Evolutionary conservation across 805 yeast species (phyloP).

Genomic region (Saccharomyces eubayanus): DNA sequence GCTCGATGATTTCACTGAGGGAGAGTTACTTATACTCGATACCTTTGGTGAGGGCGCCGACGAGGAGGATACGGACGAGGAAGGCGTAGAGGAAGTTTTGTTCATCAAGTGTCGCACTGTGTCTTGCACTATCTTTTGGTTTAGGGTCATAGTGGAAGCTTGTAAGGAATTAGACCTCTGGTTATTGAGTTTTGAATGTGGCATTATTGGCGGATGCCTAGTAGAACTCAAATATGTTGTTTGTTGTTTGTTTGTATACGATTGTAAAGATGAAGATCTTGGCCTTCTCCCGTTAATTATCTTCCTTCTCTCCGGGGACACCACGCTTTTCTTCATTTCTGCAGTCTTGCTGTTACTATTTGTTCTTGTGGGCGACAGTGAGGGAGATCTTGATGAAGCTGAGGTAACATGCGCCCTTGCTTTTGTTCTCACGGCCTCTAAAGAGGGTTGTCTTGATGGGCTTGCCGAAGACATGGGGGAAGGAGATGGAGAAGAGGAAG

Average conservation of each 20-base stretch:
- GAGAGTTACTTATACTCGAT: neutral
- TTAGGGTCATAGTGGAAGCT: constrained; percentile 17
- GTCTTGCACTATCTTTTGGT: constrained; percentile 24
- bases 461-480: constrained; percentile 8
- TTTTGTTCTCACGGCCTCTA: neutral
- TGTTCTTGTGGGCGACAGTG: neutral
- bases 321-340: neutral
- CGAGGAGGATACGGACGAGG: neutral
- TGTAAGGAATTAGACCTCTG: constrained; percentile 28
- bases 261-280: constrained; percentile 30
- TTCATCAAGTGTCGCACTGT: constrained; percentile 12
- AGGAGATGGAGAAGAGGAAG: constrained; percentile 6
- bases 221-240: neutral
- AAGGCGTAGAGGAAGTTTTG: neutral
- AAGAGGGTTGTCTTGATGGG: constrained; percentile 9
- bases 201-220: neutral
- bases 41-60: neutral
- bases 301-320: constrained; percentile 1
- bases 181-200: neutral
- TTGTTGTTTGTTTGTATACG: constrained; percentile 8
- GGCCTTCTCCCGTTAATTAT: constrained; percentile 13
- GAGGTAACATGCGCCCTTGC: neutral
- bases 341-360: neutral
- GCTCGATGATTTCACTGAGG: neutral
- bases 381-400: neutral